Conservation (phyloP, 441 rosid genomes). For the Bocquillonia castaneifolia region DNA sequence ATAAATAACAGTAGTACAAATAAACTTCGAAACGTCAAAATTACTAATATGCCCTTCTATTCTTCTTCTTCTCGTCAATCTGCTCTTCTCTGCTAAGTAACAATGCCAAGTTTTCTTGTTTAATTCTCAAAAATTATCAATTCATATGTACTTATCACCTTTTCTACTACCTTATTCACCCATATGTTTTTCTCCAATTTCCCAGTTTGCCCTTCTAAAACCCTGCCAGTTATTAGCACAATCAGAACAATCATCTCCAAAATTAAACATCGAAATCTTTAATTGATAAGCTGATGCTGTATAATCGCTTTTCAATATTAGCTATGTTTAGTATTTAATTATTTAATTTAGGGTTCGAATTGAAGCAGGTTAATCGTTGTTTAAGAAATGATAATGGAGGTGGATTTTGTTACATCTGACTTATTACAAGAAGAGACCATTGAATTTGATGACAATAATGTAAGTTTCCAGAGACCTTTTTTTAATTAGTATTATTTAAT, state of each 20-base stretch:
- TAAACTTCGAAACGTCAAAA: conserved; percentile 9
- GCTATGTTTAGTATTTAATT: neutral
- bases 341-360: neutral
- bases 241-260: too few species aligned
- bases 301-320: neutral
- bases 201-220: too few species aligned
- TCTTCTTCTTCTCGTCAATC: neutral
- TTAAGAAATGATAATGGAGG: conserved; percentile 45
- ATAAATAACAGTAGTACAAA: neutral
- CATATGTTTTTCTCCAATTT: too few species aligned
- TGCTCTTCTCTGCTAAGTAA: neutral
- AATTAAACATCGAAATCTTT: too few species aligned
- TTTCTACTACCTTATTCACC: too few species aligned
- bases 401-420: conserved; percentile 49
- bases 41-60: conserved; percentile 19
- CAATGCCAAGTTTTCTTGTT: too few species aligned
- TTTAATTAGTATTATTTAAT: neutral
- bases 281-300: too few species aligned
- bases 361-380: neutral
- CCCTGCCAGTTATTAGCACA: too few species aligned
- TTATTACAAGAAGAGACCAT: conserved; percentile 52
- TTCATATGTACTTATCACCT: too few species aligned
- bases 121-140: too few species aligned
- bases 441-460: conserved; percentile 49
- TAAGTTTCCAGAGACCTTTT: conserved; percentile 28